Percentiles rank a stretch among this genome's conserved stretches.
phyloP scores from a whole-genome alignment of 306 rosid species.

The Dryas octopetala region DNA sequence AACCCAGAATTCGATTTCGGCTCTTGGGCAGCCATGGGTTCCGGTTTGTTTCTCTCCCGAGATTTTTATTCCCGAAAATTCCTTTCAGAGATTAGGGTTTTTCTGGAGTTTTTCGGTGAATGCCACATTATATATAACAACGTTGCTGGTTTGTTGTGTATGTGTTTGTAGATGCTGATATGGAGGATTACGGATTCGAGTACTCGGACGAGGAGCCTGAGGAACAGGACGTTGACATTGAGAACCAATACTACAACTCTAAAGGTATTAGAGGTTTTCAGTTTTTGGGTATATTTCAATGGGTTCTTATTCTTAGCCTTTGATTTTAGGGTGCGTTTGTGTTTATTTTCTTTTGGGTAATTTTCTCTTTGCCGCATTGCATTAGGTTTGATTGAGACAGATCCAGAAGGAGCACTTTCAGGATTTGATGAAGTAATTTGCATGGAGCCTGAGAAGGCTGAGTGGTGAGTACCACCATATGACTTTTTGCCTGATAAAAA shows the following conservation, averaged over 20 bases:
- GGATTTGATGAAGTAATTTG: conserved; percentile 85
- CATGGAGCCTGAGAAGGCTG: conserved; percentile 96
- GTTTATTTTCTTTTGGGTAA: not conserved
- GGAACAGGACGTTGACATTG: conserved; percentile 98
- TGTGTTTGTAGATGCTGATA: conserved; percentile 72
- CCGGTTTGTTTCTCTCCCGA: conserved; percentile 10
- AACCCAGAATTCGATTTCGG: not conserved
- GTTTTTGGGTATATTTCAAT: conserved; percentile 19
- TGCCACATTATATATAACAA: not conserved
- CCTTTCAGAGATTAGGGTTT: conserved; percentile 15
- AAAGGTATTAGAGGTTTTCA: conserved; percentile 38
- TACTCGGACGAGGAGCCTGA: conserved; percentile 99
- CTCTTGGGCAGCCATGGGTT: conserved; percentile 19
- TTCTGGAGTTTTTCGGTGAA: not conserved
- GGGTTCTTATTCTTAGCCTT: conserved; percentile 5
- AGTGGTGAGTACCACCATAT: conserved; percentile 52
- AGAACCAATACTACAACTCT: conserved; percentile 95
- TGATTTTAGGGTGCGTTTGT: not conserved
- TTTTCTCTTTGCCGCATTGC: not conserved
- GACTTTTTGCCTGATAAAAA: not conserved
- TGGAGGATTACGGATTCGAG: conserved; percentile 98
- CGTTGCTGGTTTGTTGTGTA: not conserved
- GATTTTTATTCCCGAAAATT: not conserved
- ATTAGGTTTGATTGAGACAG: conserved; percentile 84
- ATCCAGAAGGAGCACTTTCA: conserved; percentile 86